Conservation (phyloP, 2,329 filamentous ascomycete species). For the Gyromitra esculenta region DNA sequence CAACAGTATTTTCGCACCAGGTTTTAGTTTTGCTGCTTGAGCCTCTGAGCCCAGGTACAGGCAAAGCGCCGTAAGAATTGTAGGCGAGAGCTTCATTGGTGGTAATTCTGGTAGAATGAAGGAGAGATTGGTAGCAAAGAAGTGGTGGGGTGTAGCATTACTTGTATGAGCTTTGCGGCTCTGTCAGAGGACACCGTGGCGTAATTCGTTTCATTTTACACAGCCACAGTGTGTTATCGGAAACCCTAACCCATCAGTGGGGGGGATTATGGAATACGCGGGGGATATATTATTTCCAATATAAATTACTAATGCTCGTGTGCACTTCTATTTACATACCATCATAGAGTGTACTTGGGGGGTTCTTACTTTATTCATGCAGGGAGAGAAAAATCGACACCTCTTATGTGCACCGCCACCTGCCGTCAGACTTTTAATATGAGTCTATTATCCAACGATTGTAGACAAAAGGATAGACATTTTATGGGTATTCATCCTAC, state of each 20-base stretch:
- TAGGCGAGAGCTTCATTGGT: constrained; percentile 16
- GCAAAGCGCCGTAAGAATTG: background rate
- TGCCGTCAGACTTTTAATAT: too few species aligned
- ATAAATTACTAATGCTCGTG: too few species aligned
- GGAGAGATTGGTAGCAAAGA: background rate
- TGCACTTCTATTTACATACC: too few species aligned
- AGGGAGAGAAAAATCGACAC: background rate
- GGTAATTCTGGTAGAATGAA: background rate
- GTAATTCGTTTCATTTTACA: background rate
- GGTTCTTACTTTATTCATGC: background rate
- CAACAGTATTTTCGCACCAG: constrained; percentile 48
- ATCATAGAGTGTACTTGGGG: too few species aligned
- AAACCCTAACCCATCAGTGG: background rate
- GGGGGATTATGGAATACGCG: background rate
- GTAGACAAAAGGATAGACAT: too few species aligned
- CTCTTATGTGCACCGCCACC: too few species aligned
- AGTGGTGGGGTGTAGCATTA: background rate
- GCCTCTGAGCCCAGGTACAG: background rate
- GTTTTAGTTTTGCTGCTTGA: constrained; percentile 10
- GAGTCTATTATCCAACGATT: too few species aligned
- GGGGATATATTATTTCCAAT: too few species aligned
- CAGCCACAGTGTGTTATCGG: background rate
- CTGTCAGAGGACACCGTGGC: constrained; percentile 36
- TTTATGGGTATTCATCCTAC: too few species aligned
- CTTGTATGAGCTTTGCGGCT: constrained; percentile 15